Percentiles rank a stretch among this genome's conserved stretches.
Conservation (phyloP, 768 basidiomycete species). For the Gymnopilus dilepis region DNA sequence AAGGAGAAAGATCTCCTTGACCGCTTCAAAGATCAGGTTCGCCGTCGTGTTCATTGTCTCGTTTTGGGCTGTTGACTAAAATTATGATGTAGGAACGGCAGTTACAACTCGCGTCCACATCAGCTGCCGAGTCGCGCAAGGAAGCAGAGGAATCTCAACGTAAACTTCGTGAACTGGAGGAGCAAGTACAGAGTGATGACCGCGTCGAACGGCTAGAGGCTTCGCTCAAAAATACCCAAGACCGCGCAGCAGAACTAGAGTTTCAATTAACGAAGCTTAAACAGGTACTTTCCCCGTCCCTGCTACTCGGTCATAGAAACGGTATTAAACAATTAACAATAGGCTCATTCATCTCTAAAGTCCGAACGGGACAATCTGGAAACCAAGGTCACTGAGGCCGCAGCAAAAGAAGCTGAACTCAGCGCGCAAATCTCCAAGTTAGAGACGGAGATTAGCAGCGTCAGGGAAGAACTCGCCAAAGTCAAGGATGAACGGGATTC, state of each 20-base stretch:
- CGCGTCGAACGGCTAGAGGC: slow-evolving; percentile 75
- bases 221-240: slow-evolving; percentile 77
- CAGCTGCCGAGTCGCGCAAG: slow-evolving; percentile 55
- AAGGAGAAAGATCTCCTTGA: slow-evolving; percentile 63
- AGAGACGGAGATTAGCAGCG: slow-evolving; percentile 40
- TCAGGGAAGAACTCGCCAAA: slow-evolving; percentile 49
- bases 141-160: slow-evolving; percentile 60
- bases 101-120: slow-evolving; percentile 64
- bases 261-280: slow-evolving; percentile 80
- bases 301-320: neutral
- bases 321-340: neutral
- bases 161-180: slow-evolving; percentile 73
- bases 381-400: slow-evolving; percentile 45
- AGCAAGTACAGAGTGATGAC: slow-evolving; percentile 85
- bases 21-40: slow-evolving; percentile 58
- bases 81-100: slow-evolving; percentile 67
- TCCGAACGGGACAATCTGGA: slow-evolving; percentile 64
- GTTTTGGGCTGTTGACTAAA: slow-evolving; percentile 23
- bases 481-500: slow-evolving; percentile 51
- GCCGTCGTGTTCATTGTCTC: slow-evolving; percentile 20
- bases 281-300: slow-evolving; percentile 51
- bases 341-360: slow-evolving; percentile 66
- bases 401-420: slow-evolving; percentile 53
- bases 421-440: slow-evolving; percentile 52
- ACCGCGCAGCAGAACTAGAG: slow-evolving; percentile 83